Conservation (phyloP, 2,329 filamentous ascomycete species). For the Phyllosticta capitalensis region DNA sequence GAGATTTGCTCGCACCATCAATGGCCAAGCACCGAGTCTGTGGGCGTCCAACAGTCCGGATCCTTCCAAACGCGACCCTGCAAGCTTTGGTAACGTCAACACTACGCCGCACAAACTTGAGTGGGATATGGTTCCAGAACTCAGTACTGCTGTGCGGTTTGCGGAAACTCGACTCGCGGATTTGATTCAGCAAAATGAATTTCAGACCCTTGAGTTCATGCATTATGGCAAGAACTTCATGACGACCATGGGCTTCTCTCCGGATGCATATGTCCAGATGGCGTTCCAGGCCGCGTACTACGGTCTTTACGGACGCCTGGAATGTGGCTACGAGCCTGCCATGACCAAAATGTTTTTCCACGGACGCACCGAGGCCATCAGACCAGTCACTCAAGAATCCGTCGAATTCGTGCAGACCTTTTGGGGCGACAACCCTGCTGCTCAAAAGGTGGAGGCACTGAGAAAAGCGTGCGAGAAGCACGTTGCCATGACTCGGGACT, state of each 20-base stretch:
- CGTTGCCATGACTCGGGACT: slow-evolving; percentile 67
- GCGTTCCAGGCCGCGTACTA: slow-evolving; percentile 98
- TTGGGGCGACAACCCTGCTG: slow-evolving; percentile 80
- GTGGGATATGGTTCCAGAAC: slow-evolving; percentile 92
- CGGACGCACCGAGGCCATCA: slow-evolving; percentile 87
- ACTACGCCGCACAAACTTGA: slow-evolving; percentile 93
- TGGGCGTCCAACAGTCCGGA: slow-evolving; percentile 90
- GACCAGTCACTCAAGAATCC: slow-evolving; percentile 72
- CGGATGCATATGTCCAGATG: slow-evolving; percentile 97
- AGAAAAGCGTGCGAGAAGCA: slow-evolving; percentile 78
- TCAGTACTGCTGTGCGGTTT: slow-evolving; percentile 84
- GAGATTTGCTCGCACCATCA: slow-evolving; percentile 89
- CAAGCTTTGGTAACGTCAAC: slow-evolving; percentile 85
- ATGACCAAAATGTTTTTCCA: slow-evolving; percentile 96
- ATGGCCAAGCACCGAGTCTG: slow-evolving; percentile 80
- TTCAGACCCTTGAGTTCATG: slow-evolving; percentile 79
- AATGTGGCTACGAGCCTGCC: slow-evolving; percentile 93
- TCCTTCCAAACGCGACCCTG: slow-evolving; percentile 81
- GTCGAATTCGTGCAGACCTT: slow-evolving; percentile 88
- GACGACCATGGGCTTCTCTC: slow-evolving; percentile 91
- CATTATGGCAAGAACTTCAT: slow-evolving; percentile 97
- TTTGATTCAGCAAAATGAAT: slow-evolving; percentile 93
- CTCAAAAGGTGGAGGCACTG: slow-evolving; percentile 77
- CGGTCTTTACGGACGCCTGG: slow-evolving; percentile 83
- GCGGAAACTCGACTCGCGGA: slow-evolving; percentile 91